These are phyloP conservation scores for Candida anglica DNA, from an alignment of 805 yeast genomes.

Conservation along the genomic window DNA sequence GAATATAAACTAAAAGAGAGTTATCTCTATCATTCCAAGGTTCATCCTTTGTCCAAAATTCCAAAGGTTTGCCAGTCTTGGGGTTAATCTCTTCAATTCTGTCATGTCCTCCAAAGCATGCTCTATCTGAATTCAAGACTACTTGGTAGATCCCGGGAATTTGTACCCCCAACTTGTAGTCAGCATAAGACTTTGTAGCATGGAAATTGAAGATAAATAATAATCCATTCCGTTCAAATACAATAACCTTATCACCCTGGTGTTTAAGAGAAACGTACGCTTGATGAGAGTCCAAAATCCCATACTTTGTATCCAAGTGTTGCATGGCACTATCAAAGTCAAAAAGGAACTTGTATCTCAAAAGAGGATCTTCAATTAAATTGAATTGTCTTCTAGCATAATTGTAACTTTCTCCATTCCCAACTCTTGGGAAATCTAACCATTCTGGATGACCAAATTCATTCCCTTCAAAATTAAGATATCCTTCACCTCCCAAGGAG, in stretches of 20 bases:
- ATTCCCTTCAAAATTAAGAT: constrained; percentile 93
- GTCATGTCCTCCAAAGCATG: constrained; percentile 75
- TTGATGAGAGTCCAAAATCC: constrained; percentile 65
- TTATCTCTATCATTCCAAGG: constrained; percentile 79
- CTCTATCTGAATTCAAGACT: constrained; percentile 70
- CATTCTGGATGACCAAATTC: constrained; percentile 99
- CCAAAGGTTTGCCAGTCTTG: constrained; percentile 32
- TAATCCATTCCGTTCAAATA: constrained; percentile 82
- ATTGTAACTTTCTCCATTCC: constrained; percentile 83
- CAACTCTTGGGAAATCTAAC: constrained; percentile 94
- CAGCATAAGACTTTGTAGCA: constrained; percentile 76
- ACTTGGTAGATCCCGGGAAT: constrained; percentile 70
- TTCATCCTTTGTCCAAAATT: constrained; percentile 67
- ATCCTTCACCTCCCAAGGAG: constrained; percentile 95
- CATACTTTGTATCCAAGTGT: constrained; percentile 60
- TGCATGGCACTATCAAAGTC: constrained; percentile 87
- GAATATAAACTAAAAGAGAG: constrained; percentile 74
- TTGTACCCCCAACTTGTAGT: constrained; percentile 89
- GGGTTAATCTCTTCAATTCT: constrained; percentile 50
- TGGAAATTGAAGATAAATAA: constrained; percentile 88
- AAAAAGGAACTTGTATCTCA: constrained; percentile 75
- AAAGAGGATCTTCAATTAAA: constrained; percentile 70
- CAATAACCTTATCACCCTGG: constrained; percentile 84
- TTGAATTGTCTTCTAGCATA: constrained; percentile 96
- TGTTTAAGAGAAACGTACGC: constrained; percentile 87